phyloP scores from a whole-genome alignment of 2,329 filamentous ascomycete genomes.

The Pseudogymnoascus pannorum region DNA sequence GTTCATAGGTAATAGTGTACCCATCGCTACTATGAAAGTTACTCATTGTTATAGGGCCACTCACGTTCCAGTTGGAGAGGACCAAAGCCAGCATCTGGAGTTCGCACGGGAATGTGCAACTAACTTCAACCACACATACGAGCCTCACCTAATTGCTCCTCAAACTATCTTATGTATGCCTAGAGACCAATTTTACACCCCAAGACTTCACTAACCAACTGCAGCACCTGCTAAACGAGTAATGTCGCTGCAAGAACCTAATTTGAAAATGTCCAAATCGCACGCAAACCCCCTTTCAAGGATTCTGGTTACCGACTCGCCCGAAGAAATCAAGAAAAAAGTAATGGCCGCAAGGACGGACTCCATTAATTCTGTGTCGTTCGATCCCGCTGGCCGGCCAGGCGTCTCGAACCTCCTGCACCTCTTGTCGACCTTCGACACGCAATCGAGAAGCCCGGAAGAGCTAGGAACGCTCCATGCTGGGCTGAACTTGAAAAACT shows the following conservation, averaged over 20 bases:
- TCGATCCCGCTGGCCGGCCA: conserved; percentile 62
- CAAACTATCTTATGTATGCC: conserved; percentile 62
- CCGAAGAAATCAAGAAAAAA: conserved; percentile 58
- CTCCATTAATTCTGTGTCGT: conserved; percentile 56
- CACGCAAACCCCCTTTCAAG: conserved; percentile 62
- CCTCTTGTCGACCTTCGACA: conserved; percentile 64
- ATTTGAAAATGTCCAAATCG: conserved; percentile 92
- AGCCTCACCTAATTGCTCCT: conserved; percentile 55
- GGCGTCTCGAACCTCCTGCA: conserved; percentile 84
- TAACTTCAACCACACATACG: conserved; percentile 76
- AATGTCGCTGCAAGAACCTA: conserved; percentile 79
- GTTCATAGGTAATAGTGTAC: conserved; percentile 57
- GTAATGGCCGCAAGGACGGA: conserved; percentile 73
- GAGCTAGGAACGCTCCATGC: conserved; percentile 36
- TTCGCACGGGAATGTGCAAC: conserved; percentile 80
- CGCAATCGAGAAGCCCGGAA: conserved; percentile 31
- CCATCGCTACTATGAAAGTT: neutral
- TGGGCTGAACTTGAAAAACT: conserved; percentile 42
- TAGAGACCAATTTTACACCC: neutral
- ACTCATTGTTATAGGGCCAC: conserved; percentile 53
- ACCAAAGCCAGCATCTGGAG: conserved; percentile 90
- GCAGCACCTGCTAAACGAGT: conserved; percentile 62
- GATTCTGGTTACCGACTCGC: conserved; percentile 72
- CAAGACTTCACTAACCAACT: conserved; percentile 9
- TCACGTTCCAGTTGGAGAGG: conserved; percentile 93